phyloP scores from a whole-genome alignment of 345 rosid species.

The Eucalyptus microcorys region DNA sequence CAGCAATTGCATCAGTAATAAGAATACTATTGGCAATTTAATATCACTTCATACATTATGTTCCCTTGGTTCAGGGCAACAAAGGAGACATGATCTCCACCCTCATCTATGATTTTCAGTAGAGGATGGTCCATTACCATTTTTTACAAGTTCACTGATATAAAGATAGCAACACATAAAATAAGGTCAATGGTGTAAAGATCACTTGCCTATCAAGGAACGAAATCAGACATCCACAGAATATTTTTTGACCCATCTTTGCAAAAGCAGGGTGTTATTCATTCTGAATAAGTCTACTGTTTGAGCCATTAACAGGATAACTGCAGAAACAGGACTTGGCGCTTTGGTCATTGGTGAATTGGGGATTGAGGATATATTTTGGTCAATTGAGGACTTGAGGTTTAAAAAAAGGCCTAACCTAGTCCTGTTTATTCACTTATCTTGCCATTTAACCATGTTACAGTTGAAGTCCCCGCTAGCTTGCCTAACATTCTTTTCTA shows the following conservation, averaged over 20 bases:
- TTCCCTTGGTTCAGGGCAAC: neutral
- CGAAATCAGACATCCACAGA: neutral
- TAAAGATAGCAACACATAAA: neutral
- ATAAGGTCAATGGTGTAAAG: neutral
- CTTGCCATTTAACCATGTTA: neutral
- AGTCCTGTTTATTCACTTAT: neutral
- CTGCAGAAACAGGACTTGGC: neutral
- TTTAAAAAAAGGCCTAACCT: neutral
- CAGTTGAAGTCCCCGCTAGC: neutral
- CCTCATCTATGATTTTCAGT: neutral
- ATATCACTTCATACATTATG: neutral
- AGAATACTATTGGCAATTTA: neutral
- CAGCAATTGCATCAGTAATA: neutral
- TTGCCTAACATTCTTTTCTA: neutral
- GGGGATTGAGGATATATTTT: neutral
- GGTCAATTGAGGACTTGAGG: neutral
- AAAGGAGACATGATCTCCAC: neutral
- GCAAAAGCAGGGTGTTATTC: neutral
- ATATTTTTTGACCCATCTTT: neutral
- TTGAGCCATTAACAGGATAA: neutral
- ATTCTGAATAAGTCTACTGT: neutral
- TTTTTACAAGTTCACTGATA: neutral
- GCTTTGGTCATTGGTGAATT: neutral
- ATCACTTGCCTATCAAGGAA: neutral
- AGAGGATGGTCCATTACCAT: neutral